Evolutionary conservation across 805 yeast genomes (phyloP).

Genomic region (Saturnispora kantuleensis): DNA sequence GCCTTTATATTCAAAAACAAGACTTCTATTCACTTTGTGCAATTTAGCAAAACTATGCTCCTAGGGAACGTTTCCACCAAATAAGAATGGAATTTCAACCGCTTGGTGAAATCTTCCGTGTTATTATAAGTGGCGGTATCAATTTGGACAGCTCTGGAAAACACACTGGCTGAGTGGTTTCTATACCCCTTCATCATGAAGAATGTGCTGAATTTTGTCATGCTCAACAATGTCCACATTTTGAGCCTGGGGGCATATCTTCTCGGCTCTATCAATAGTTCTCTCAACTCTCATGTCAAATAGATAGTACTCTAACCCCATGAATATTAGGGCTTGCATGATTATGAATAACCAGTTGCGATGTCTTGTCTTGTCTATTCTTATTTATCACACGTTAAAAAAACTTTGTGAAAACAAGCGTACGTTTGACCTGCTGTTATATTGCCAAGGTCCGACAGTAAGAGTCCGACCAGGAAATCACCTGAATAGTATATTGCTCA

Average conservation of each 20-base stretch:
- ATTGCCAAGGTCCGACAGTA: too few species aligned
- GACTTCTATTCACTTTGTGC: constrained; percentile 34
- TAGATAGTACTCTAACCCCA: too few species aligned
- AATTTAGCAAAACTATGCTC: constrained; percentile 26
- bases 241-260: constrained; percentile 20
- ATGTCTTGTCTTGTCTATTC: too few species aligned
- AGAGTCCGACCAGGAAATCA: too few species aligned
- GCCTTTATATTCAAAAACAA: constrained; percentile 36
- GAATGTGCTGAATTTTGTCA: constrained; percentile 19
- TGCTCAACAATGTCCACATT: constrained; percentile 14
- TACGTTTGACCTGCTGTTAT: too few species aligned
- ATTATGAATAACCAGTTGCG: too few species aligned
- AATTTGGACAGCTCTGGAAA: constrained; percentile 41
- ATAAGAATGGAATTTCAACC: constrained; percentile 16
- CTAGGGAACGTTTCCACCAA: constrained; percentile 32
- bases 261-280: not conserved
- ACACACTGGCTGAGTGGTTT: constrained; percentile 30
- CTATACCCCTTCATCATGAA: constrained; percentile 28
- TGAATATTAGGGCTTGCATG: too few species aligned
- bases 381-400: too few species aligned
- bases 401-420: too few species aligned
- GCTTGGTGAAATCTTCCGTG: constrained; percentile 13
- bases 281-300: too few species aligned
- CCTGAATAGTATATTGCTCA: too few species aligned
- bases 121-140: constrained; percentile 36